phyloP scores from a whole-genome alignment of 2,329 filamentous ascomycete genomes.

The Scolecobasidium constrictum region DNA sequence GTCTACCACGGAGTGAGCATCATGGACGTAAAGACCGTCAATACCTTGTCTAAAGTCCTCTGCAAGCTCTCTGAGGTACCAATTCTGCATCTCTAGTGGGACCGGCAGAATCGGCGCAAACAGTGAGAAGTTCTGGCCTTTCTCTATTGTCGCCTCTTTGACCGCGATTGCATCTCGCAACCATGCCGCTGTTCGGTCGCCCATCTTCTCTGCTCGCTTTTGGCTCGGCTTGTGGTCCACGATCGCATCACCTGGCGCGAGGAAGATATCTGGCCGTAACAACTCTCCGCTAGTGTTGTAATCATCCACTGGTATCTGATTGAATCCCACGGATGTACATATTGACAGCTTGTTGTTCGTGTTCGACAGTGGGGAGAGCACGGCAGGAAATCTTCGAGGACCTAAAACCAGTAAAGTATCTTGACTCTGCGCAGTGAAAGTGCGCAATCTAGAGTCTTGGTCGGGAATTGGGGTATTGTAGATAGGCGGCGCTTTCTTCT shows the following conservation, averaged over 20 bases:
- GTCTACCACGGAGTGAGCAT: slow-evolving; percentile 56
- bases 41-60: slow-evolving; percentile 46
- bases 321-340: slow-evolving; percentile 79
- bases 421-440: slow-evolving; percentile 63
- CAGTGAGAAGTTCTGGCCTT: slow-evolving; percentile 23
- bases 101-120: slow-evolving; percentile 64
- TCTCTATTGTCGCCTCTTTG: slow-evolving; percentile 17
- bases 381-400: slow-evolving; percentile 65
- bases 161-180: slow-evolving; percentile 53
- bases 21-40: slow-evolving; percentile 67
- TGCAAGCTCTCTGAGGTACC: slow-evolving; percentile 66
- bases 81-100: slow-evolving; percentile 61
- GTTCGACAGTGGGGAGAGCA: slow-evolving; percentile 58
- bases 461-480: slow-evolving; percentile 34
- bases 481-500: slow-evolving; percentile 44
- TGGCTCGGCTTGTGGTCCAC: slow-evolving; percentile 26
- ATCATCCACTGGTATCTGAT: slow-evolving; percentile 53
- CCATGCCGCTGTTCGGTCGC: slow-evolving; percentile 77
- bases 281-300: slow-evolving; percentile 55
- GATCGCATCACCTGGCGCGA: slow-evolving; percentile 64
- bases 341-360: slow-evolving; percentile 62
- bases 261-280: slow-evolving; percentile 69
- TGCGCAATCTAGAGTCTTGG: slow-evolving; percentile 50
- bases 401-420: slow-evolving; percentile 61
- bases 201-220: slow-evolving; percentile 65